phyloP scores from a whole-genome alignment of 257 asterid species.

The Verbascum thapsus region DNA sequence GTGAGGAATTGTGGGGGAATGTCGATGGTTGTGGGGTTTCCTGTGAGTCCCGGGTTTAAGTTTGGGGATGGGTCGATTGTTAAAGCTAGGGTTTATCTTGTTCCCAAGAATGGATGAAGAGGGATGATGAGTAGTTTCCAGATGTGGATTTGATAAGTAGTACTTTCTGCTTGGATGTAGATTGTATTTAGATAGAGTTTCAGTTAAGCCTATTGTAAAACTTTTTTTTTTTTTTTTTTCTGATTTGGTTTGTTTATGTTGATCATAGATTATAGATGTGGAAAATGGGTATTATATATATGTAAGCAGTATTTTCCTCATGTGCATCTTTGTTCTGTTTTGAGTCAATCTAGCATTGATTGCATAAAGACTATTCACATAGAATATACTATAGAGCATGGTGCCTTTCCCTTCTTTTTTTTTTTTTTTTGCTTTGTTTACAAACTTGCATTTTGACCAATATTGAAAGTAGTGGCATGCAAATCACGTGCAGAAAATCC shows the following conservation, averaged over 20 bases:
- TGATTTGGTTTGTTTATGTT: constrained; percentile 14
- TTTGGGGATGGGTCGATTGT: constrained; percentile 72
- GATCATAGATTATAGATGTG: constrained; percentile 15
- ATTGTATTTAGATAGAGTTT: constrained; percentile 18
- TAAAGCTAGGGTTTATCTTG: constrained; percentile 82
- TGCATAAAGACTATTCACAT: too few relatives aligned
- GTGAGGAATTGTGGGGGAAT: constrained; percentile 54
- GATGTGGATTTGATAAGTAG: neutral
- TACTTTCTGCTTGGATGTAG: neutral
- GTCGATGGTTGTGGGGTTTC: constrained; percentile 78
- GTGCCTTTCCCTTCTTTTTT: too few relatives aligned
- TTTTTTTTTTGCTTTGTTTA: too few relatives aligned
- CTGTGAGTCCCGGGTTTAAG: constrained; percentile 95
- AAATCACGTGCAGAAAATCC: too few relatives aligned
- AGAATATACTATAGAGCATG: too few relatives aligned
- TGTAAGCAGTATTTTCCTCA: too few relatives aligned
- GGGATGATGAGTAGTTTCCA: neutral
- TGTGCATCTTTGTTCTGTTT: too few relatives aligned
- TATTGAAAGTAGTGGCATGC: too few relatives aligned
- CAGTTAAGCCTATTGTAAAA: constrained; percentile 24
- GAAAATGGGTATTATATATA: neutral
- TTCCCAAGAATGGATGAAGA: constrained; percentile 54
- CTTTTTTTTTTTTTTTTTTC: constrained; percentile 12
- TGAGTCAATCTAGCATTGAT: neutral
- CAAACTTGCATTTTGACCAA: too few relatives aligned